phyloP scores from a whole-genome alignment of 2,329 filamentous ascomycete genomes.

The Pseudocercospora crystallina region DNA sequence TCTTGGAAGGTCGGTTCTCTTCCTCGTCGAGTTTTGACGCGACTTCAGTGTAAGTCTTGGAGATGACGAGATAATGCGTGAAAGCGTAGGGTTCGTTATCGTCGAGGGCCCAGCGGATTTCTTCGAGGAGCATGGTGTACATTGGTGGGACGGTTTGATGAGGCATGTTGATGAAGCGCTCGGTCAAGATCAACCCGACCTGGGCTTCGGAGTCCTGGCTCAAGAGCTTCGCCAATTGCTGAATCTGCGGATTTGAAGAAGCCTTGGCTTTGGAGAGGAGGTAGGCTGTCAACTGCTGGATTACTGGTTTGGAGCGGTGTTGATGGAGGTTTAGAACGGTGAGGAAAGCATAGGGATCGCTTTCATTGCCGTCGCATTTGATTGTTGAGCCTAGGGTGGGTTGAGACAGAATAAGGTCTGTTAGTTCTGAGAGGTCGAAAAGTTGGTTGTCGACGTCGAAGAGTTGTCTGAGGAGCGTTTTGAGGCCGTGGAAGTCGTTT shows the following conservation, averaged over 20 bases:
- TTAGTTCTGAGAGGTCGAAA: constrained; percentile 82
- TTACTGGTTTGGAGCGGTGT: constrained; percentile 69
- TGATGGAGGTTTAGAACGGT: constrained; percentile 81
- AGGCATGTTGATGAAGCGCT: constrained; percentile 96
- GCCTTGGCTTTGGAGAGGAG: constrained; percentile 56
- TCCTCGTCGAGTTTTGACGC: constrained; percentile 74
- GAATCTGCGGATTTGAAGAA: constrained; percentile 39
- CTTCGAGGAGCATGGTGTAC: constrained; percentile 91
- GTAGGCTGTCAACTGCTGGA: constrained; percentile 72
- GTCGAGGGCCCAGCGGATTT: constrained; percentile 82
- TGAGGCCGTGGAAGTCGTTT: constrained; percentile 92
- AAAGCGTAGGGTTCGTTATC: constrained; percentile 92
- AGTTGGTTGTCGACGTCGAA: constrained; percentile 84
- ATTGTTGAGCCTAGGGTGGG: constrained; percentile 88
- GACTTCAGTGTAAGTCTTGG: constrained; percentile 89
- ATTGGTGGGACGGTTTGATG: constrained; percentile 87
- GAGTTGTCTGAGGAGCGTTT: constrained; percentile 84
- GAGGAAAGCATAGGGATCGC: constrained; percentile 88
- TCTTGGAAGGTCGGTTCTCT: constrained; percentile 61
- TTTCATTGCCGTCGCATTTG: constrained; percentile 93
- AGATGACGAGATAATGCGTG: constrained; percentile 86
- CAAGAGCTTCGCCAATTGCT: constrained; percentile 42
- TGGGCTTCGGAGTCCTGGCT: constrained; percentile 43
- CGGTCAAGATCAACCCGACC: constrained; percentile 83
- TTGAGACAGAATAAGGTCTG: constrained; percentile 84